Evolutionary conservation across 805 yeast genomes (phyloP).

Genomic region (Nakazawaea ishiwadae): DNA sequence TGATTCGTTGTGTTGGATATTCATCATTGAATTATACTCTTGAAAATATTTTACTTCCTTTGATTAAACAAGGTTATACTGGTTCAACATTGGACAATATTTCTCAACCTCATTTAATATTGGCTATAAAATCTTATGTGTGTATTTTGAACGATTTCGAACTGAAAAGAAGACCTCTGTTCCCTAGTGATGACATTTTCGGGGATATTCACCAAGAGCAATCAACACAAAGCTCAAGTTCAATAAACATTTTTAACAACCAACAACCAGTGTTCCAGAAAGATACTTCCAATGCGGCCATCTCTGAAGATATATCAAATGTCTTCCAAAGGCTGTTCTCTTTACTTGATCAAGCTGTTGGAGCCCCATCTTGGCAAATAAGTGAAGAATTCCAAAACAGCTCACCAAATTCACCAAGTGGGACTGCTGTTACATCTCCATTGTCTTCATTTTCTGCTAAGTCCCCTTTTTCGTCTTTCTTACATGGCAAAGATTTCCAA

Average conservation of each 20-base stretch:
- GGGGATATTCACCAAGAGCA: background rate
- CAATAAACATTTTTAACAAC: constrained; percentile 18
- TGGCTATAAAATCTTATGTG: constrained; percentile 69
- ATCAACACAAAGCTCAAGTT: background rate
- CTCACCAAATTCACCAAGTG: constrained; percentile 12
- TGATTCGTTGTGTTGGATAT: constrained; percentile 73
- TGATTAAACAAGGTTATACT: constrained; percentile 58
- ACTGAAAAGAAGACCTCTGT: constrained; percentile 56
- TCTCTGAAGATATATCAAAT: constrained; percentile 69
- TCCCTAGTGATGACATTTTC: constrained; percentile 57
- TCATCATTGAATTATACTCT: constrained; percentile 74
- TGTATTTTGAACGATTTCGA: constrained; percentile 64
- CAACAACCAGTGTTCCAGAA: constrained; percentile 35
- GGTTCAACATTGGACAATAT: constrained; percentile 48
- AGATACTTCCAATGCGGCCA: constrained; percentile 39
- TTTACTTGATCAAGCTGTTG: constrained; percentile 57
- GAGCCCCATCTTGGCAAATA: constrained; percentile 31
- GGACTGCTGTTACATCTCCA: constrained; percentile 9
- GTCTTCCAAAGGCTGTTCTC: constrained; percentile 51
- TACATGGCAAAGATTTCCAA: constrained; percentile 10
- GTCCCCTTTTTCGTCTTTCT: constrained; percentile 10
- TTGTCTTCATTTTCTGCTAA: constrained; percentile 16
- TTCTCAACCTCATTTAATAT: constrained; percentile 63
- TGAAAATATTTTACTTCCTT: constrained; percentile 71
- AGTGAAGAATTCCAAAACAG: constrained; percentile 13